A percentile compares a stretch with the other conserved stretches of the same genome.
These are phyloP conservation scores for Citrus medica DNA, from an alignment of 345 rosid genomes.

Conservation along the genomic window DNA sequence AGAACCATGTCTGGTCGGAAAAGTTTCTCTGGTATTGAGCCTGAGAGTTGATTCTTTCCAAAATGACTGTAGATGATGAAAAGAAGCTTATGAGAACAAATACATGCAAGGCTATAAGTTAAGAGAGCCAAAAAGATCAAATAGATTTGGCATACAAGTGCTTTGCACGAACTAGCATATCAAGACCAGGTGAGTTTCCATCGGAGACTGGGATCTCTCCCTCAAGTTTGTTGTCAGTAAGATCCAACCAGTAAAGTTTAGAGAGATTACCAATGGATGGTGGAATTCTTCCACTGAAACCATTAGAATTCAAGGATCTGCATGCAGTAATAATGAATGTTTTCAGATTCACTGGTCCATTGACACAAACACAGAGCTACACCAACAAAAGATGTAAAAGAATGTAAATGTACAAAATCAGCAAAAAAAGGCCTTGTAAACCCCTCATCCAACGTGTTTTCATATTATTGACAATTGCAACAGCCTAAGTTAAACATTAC, in stretches of 20 bases:
- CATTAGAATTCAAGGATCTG: slow-evolving; percentile 78
- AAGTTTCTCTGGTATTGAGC: slow-evolving; percentile 54
- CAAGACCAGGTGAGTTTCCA: slow-evolving; percentile 74
- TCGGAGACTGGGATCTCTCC: slow-evolving; percentile 77
- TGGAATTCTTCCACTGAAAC: slow-evolving; percentile 71
- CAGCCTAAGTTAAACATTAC: neutral
- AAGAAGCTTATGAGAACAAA: slow-evolving; percentile 6
- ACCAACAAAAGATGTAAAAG: neutral
- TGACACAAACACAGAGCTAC: neutral
- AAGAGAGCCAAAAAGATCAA: neutral
- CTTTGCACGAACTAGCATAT: slow-evolving; percentile 54
- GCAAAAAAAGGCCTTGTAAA: neutral
- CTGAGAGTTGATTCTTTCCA: slow-evolving; percentile 68
- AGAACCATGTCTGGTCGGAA: slow-evolving; percentile 66
- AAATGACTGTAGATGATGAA: slow-evolving; percentile 49
- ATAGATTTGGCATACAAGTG: slow-evolving; percentile 67
- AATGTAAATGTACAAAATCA: neutral
- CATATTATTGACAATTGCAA: neutral
- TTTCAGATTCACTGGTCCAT: neutral
- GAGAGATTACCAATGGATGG: slow-evolving; percentile 62
- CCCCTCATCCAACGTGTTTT: neutral
- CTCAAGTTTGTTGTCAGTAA: slow-evolving; percentile 68
- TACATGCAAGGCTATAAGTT: neutral
- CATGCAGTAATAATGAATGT: slow-evolving; percentile 14
- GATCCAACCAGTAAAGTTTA: slow-evolving; percentile 76